Percentiles rank a stretch among this genome's conserved stretches.
Conservation (phyloP, 805 yeast species). For the Nakazawaea siamensis region DNA sequence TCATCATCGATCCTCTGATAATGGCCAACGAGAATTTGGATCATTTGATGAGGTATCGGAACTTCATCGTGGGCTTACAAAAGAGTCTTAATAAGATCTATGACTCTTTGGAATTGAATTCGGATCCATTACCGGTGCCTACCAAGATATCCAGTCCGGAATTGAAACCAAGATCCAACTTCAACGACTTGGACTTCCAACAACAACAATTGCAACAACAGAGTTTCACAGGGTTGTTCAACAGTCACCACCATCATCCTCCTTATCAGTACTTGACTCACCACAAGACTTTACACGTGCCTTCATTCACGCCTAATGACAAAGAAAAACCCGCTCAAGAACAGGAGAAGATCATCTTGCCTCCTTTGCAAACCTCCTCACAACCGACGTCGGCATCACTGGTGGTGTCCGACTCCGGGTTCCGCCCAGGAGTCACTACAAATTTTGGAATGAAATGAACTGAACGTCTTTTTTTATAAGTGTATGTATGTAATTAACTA, state of each 20-base stretch:
- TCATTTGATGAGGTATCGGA: slow-evolving; percentile 7
- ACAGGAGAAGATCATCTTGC: not conserved
- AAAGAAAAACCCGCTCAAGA: no score
- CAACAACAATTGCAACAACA: slow-evolving; percentile 11
- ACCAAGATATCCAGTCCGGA: slow-evolving; percentile 8
- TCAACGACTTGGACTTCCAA: slow-evolving; percentile 8
- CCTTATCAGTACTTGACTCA: no score
- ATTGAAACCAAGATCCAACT: slow-evolving; percentile 6
- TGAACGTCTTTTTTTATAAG: not conserved
- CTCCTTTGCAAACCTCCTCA: no score
- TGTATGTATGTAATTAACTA: no score
- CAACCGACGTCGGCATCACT: no score
- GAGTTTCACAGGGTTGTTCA: slow-evolving; percentile 8
- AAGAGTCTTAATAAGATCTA: slow-evolving; percentile 7
- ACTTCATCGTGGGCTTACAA: slow-evolving; percentile 6
- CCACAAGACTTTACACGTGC: not conserved
- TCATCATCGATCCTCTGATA: slow-evolving; percentile 10
- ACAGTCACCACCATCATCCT: slow-evolving; percentile 1
- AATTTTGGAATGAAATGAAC: slow-evolving; percentile 2
- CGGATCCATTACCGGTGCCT: slow-evolving; percentile 1
- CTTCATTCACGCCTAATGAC: not conserved
- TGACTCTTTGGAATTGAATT: slow-evolving; percentile 4
- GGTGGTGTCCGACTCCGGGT: not conserved
- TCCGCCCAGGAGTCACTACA: not conserved
- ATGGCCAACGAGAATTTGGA: slow-evolving; percentile 5